Evolutionary conservation across 495 filamentous ascomycete genomes (phyloP).

Genomic region (Hypoxylon perforatum): DNA sequence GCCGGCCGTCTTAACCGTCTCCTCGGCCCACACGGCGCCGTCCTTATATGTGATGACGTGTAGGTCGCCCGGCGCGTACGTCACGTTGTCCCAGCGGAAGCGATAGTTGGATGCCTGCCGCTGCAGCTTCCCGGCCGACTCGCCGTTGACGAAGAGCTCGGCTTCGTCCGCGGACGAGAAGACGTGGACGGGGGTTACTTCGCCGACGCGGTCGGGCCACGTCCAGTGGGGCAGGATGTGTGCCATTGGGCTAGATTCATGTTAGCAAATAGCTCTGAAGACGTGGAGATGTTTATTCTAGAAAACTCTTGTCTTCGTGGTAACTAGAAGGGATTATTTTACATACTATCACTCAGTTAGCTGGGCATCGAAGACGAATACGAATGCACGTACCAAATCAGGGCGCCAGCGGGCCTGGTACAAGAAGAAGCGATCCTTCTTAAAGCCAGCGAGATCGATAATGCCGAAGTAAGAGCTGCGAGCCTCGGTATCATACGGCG

Average conservation of each 20-base stretch:
- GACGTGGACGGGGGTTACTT: slow-evolving; percentile 62
- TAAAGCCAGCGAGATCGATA: slow-evolving; percentile 62
- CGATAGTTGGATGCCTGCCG: slow-evolving; percentile 51
- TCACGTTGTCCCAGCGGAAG: slow-evolving; percentile 61
- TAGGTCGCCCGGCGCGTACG: slow-evolving; percentile 56
- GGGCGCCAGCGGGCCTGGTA: slow-evolving; percentile 62
- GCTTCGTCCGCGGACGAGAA: slow-evolving; percentile 59
- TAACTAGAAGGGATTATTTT: slow-evolving; percentile 1
- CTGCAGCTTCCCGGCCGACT: slow-evolving; percentile 50
- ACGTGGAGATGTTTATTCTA: too few relatives aligned
- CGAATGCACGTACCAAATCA: slow-evolving; percentile 35
- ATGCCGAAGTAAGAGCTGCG: slow-evolving; percentile 62
- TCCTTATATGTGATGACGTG: slow-evolving; percentile 57
- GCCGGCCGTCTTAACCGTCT: slow-evolving; percentile 50
- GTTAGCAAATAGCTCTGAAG: too few relatives aligned
- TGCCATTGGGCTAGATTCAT: slow-evolving; percentile 41
- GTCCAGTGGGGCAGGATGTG: slow-evolving; percentile 65
- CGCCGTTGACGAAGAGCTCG: slow-evolving; percentile 63
- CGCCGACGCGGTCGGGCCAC: slow-evolving; percentile 57
- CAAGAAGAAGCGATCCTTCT: slow-evolving; percentile 61
- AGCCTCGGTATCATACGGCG: slow-evolving; percentile 51
- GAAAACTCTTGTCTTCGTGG: too few relatives aligned
- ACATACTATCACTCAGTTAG: slow-evolving; percentile 33
- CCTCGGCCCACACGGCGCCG: slow-evolving; percentile 54
- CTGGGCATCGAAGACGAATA: neutral